Conservation (phyloP, 768 basidiomycete species). For the Sarcodon sp. region DNA sequence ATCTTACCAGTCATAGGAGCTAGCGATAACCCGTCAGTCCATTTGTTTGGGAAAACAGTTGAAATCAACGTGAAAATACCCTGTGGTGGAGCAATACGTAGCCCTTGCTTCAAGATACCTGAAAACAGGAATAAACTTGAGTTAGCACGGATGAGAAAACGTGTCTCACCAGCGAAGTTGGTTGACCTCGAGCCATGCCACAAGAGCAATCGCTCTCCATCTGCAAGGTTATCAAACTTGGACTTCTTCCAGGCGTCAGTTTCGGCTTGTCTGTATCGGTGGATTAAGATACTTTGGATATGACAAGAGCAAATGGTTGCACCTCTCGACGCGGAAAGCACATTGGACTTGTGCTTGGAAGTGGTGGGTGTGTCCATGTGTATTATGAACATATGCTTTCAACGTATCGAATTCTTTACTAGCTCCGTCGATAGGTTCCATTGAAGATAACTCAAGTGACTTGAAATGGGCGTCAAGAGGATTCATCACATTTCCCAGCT, state of each 20-base stretch:
- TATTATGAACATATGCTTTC: conserved; percentile 34
- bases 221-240: conserved; percentile 26
- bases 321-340: conserved; percentile 46
- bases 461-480: conserved; percentile 43
- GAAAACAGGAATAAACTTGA: background rate
- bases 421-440: conserved; percentile 28
- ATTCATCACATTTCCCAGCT: conserved; percentile 34
- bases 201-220: conserved; percentile 40
- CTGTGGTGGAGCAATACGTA: conserved; percentile 56
- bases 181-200: conserved; percentile 57
- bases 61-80: conserved; percentile 16
- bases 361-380: conserved; percentile 43
- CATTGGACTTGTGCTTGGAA: conserved; percentile 28
- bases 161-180: conserved; percentile 34
- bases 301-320: background rate
- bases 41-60: background rate
- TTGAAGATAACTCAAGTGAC: conserved; percentile 35
- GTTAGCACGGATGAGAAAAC: background rate
- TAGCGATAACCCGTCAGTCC: conserved; percentile 7
- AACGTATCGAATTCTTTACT: conserved; percentile 36
- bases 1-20: conserved; percentile 34
- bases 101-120: conserved; percentile 49
- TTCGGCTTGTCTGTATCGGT: conserved; percentile 17
- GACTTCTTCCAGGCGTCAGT: conserved; percentile 28
- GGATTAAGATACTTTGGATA: background rate